phyloP scores from a whole-genome alignment of 2,329 filamentous ascomycete species.

The Sporothrix schenckii region DNA sequence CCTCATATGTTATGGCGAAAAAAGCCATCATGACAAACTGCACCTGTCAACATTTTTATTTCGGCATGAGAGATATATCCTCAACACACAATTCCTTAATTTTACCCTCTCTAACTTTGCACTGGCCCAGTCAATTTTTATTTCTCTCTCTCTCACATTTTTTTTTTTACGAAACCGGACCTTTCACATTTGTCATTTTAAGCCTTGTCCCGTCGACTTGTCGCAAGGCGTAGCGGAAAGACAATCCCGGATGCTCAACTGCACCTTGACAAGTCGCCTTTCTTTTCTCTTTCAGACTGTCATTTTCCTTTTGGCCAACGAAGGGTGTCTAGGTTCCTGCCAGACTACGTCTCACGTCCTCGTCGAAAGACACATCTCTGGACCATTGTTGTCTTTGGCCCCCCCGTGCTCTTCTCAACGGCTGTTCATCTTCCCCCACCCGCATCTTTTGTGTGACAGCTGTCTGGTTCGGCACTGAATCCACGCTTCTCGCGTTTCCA shows the following conservation, averaged over 20 bases:
- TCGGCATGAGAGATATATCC: background rate
- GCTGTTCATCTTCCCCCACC: background rate
- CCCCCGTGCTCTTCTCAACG: background rate
- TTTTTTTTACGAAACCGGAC: background rate
- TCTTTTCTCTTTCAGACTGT: background rate
- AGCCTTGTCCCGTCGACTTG: background rate
- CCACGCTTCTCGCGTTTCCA: slow-evolving; percentile 14
- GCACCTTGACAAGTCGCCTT: slow-evolving; percentile 8
- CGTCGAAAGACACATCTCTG: background rate
- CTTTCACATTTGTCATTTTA: background rate
- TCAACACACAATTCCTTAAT: background rate
- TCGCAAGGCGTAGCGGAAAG: slow-evolving; percentile 8
- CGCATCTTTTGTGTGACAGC: slow-evolving; percentile 6
- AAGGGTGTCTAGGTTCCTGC: background rate
- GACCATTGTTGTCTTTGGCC: background rate
- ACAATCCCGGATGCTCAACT: background rate
- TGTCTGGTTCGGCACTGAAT: slow-evolving; percentile 16
- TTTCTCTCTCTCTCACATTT: too few relatives aligned
- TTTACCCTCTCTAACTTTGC: background rate
- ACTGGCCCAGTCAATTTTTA: background rate
- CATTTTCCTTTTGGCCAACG: background rate
- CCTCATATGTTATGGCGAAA: too few relatives aligned
- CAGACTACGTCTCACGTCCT: background rate
- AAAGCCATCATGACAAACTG: background rate
- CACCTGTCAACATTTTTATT: background rate